Conservation (phyloP, 495 filamentous ascomycete species). For the Daldinia caldariorum region DNA sequence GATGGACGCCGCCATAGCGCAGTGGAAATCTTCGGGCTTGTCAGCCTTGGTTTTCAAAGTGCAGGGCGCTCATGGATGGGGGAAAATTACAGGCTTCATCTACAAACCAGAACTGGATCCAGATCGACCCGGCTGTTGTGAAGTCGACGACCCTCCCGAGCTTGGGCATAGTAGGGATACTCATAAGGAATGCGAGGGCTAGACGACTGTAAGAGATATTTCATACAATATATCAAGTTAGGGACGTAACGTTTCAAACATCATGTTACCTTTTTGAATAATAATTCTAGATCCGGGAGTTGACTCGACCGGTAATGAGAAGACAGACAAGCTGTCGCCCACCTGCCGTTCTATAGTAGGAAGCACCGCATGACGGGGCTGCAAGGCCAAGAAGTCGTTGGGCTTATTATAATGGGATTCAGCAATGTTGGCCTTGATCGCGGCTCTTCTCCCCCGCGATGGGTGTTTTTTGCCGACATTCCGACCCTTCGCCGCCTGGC, state of each 20-base stretch:
- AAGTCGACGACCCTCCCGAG: neutral
- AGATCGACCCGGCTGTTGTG: neutral
- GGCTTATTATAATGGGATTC: neutral
- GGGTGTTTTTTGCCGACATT: constrained; percentile 6
- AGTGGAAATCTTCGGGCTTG: neutral
- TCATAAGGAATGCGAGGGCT: neutral
- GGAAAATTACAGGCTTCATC: neutral
- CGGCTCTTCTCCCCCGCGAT: constrained; percentile 3
- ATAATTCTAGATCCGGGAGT: neutral
- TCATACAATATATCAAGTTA: neutral
- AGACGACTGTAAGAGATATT: neutral
- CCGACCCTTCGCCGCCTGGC: neutral
- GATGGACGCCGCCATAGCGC: neutral
- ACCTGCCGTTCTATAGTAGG: neutral
- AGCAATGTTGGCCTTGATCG: neutral
- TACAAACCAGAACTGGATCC: constrained; percentile 3
- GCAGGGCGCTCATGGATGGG: neutral
- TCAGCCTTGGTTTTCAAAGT: too few relatives aligned
- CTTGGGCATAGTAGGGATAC: neutral
- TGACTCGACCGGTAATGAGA: neutral
- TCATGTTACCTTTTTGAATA: neutral
- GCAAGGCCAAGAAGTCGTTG: neutral
- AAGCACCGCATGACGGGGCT: too few relatives aligned
- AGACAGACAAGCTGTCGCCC: neutral
- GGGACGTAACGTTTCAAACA: neutral